Evolutionary conservation across 1,139 yeast genomes (phyloP), one percentile per base, ranked within the genome.

Genomic region (Debaryomycetaceae sp.): DNA sequence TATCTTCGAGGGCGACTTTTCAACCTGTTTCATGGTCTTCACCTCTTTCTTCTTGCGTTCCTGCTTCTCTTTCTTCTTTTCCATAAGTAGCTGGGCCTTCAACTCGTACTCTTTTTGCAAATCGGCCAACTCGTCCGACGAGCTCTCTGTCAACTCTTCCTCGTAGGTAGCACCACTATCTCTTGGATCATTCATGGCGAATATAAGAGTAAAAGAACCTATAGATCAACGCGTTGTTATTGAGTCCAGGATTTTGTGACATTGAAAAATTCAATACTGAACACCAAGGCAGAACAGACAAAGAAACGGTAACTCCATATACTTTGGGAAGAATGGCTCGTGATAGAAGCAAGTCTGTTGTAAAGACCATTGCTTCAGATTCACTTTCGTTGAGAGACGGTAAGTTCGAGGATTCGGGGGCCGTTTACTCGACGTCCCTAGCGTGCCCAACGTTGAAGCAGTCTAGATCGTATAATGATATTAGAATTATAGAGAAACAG

Each of bases 341-440:
- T 47, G 58, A 55, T 22, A 62, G 85, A 57, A 72, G 81, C 43
- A 72, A 74, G 47, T 80, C 86, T 5, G 72, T 79, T 47, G 84
- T 80, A 2, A 69, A 70, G 46, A 57, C 59, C 43, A 69, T 73
- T 36, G 77, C 78, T 5, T 60, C 63, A 46, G 75, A 70, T 37
- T 64, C 66, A 14, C 75, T 74, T 5, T 47, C 59, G 6, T 59
- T 58, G 43, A 51, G 53, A 8, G 63, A 57, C 6, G 64, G 57
- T 11, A 49, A 47, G n/a, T 41, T 54, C 34, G 63, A 56, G 6
- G 41, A 40, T 31, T n/a, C 48, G 3, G 30, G 47, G 13, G 46
- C 40, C 24, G 48, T 45, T 34, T 34, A 49, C 6, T 41, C 50
- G 14, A 50, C 63, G 45, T 61, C 69, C 5, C 52, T 53, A 24